Evolutionary conservation across 805 yeast species (phyloP).

Genomic region (Suhomyces pyralidae): DNA sequence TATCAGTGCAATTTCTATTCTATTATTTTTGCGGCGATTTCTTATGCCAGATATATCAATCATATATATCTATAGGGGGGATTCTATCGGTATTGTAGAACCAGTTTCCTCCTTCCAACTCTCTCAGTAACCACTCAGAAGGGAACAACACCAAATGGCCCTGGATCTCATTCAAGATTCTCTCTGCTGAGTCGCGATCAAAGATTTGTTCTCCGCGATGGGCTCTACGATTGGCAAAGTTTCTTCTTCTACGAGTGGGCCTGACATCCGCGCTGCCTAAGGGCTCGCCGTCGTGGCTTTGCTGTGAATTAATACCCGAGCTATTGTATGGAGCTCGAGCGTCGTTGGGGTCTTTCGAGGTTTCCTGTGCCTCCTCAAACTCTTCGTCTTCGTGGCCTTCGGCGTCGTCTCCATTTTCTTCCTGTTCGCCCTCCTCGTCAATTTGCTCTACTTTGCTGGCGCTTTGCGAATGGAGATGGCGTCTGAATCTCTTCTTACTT

Average conservation of each 20-base stretch:
- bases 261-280: background rate
- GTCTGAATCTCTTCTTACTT: slow-evolving; percentile 6
- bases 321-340: background rate
- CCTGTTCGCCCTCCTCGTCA: background rate
- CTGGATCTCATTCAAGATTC: slow-evolving; percentile 64
- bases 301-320: background rate
- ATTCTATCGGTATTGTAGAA: slow-evolving; percentile 89
- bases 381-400: background rate
- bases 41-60: background rate
- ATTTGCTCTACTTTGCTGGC: slow-evolving; percentile 1
- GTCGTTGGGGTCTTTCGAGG: background rate
- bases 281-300: background rate
- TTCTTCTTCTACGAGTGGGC: slow-evolving; percentile 25
- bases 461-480: slow-evolving; percentile 2
- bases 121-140: slow-evolving; percentile 82
- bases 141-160: slow-evolving; percentile 95
- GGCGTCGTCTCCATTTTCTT: slow-evolving; percentile 1
- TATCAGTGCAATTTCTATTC: no score
- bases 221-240: slow-evolving; percentile 33
- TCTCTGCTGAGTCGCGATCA: slow-evolving; percentile 75
- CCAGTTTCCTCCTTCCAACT: slow-evolving; percentile 91
- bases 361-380: background rate
- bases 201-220: slow-evolving; percentile 49
- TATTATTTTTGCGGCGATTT: background rate
- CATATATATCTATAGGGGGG: slow-evolving; percentile 87